These are phyloP conservation scores for Ambrosia trifida DNA, from an alignment of 129 eudicot genomes.

Conservation along the genomic window DNA sequence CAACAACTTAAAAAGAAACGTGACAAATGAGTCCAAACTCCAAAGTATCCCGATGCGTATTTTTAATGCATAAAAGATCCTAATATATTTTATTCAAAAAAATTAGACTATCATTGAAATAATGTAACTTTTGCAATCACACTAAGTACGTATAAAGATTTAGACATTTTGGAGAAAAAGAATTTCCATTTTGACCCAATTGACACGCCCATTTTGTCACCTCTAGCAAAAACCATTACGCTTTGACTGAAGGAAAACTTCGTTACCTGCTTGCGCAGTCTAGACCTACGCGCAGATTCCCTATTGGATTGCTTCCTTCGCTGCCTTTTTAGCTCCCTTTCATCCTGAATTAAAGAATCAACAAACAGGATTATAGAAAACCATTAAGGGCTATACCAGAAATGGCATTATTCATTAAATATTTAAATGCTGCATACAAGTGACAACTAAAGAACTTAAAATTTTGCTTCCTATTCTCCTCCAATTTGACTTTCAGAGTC, in stretches of 20 bases:
- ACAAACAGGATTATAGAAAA: too few relatives aligned
- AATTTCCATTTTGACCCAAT: constrained; percentile 9
- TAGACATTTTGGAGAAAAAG: background rate
- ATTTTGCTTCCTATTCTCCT: background rate
- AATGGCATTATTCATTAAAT: constrained; percentile 13
- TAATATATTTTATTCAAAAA: background rate
- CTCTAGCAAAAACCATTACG: background rate
- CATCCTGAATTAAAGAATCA: constrained; percentile 65
- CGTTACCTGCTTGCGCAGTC: constrained; percentile 92
- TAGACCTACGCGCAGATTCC: constrained; percentile 98
- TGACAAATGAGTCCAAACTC: background rate
- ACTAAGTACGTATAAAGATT: background rate
- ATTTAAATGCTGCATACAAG: constrained; percentile 1
- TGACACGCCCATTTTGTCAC: background rate
- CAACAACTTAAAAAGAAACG: background rate
- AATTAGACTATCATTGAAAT: background rate
- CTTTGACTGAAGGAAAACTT: background rate
- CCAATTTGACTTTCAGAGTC: background rate
- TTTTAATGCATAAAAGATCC: background rate
- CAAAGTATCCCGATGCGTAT: background rate
- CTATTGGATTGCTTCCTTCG: constrained; percentile 98
- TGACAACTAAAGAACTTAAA: background rate
- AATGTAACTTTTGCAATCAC: background rate
- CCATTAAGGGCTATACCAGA: too few relatives aligned
- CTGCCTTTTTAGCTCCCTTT: constrained; percentile 95